These are phyloP conservation scores for Chlorella ohadii DNA, from an alignment of 139 green algal genomes.

Conservation along the genomic window DNA sequence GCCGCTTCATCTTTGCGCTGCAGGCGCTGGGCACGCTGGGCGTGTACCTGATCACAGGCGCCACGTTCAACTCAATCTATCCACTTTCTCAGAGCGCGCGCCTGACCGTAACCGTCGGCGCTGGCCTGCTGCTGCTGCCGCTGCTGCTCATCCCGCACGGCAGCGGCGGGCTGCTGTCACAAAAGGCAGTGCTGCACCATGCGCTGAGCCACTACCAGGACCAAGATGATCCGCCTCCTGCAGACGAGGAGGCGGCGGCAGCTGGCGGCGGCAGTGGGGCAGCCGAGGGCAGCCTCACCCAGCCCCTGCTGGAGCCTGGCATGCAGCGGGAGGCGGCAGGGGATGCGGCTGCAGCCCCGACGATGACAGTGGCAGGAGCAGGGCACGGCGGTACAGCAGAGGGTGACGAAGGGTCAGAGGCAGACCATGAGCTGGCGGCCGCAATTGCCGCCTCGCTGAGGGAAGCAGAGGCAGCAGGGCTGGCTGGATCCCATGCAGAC, in stretches of 20 bases:
- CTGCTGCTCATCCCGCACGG: constrained; percentile 53
- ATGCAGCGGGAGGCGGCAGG: not conserved
- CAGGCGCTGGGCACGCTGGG: constrained; percentile 56
- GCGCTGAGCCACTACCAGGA: not conserved
- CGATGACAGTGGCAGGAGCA: not conserved
- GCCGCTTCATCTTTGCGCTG: constrained; percentile 39
- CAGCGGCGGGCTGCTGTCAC: constrained; percentile 33
- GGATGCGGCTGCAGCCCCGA: not conserved
- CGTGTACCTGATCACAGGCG: constrained; percentile 55
- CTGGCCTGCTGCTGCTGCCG: constrained; percentile 54
- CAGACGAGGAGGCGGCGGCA: not conserved
- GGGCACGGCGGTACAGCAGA: not conserved
- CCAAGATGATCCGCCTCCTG: not conserved
- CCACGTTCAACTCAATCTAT: constrained; percentile 1
- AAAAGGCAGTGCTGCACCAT: not conserved
- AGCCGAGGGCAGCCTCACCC: not conserved
- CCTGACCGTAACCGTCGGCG: constrained; percentile 20
- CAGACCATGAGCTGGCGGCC: too few species aligned
- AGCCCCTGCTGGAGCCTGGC: constrained; percentile 11
- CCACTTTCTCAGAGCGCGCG: constrained; percentile 3
- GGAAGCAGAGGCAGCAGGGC: too few species aligned
- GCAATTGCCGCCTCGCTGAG: too few species aligned
- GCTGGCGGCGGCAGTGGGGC: not conserved
- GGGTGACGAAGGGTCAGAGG: not conserved
- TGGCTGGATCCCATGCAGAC: too few species aligned